Evolutionary conservation across 352 stramenopile genomes (phyloP).

Genomic region (Phytophthora colocasiae): DNA sequence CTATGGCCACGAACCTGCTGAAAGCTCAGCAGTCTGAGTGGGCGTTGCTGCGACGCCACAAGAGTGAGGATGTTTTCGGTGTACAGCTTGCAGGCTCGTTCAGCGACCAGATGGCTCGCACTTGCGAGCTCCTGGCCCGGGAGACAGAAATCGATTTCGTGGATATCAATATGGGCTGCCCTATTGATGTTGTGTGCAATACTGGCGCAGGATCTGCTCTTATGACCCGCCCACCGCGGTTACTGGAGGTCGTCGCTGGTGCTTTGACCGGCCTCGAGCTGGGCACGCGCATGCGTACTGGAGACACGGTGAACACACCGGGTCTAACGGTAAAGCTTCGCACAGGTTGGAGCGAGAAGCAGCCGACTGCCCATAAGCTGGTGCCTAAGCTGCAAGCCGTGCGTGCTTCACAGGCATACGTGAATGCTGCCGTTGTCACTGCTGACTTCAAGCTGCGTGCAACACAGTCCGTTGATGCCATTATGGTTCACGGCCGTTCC

Average conservation of each 20-base stretch:
- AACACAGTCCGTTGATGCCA: constrained; percentile 70
- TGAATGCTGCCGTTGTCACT: constrained; percentile 82
- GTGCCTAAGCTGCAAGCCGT: constrained; percentile 90
- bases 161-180: constrained; percentile 99
- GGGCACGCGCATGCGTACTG: constrained; percentile 46
- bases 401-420: constrained; percentile 64
- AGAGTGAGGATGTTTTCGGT: constrained; percentile 98
- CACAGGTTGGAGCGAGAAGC: constrained; percentile 97
- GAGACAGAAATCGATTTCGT: constrained; percentile 97
- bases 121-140: constrained; percentile 93
- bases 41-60: constrained; percentile 97
- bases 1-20: constrained; percentile 95
- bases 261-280: constrained; percentile 89
- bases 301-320: constrained; percentile 39
- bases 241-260: constrained; percentile 91
- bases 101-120: constrained; percentile 94
- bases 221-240: constrained; percentile 92
- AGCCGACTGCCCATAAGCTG: constrained; percentile 95
- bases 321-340: constrained; percentile 98
- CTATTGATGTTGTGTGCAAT: constrained; percentile 96
- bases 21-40: constrained; percentile 96
- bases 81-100: constrained; percentile 96
- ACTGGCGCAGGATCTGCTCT: constrained; percentile 92
- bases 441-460: constrained; percentile 75
- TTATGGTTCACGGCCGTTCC: constrained; percentile 96